Base-by-base conservation (phyloP, 148 eudicot species). In the Pouteria glomerata region DNA sequence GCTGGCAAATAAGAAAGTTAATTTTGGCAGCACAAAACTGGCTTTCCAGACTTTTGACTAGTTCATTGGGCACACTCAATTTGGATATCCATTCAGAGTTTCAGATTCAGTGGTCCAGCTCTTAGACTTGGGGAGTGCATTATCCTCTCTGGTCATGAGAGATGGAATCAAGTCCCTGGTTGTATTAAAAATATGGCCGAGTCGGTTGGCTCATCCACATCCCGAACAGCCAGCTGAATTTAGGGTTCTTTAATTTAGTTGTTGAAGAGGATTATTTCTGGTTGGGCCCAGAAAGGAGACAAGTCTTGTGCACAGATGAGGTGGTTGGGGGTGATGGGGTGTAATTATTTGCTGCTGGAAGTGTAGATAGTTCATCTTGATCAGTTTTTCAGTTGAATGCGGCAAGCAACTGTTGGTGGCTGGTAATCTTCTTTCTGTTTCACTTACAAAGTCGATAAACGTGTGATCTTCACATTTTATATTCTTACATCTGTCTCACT, bases 281-380 rank as follows among this genome's bases (percentile, higher is more conserved):
- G n/a, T 51, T 61, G 48, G 76, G 62, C 76, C 79, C 78, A 24
- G 59, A 50, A 34, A 63, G 52, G 59, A 26, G 29, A 23, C 27
- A 6, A 12, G 55, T 27, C 53, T 19, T 41, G 33, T 19, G 35
- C 45, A 50, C 33, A 3, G 27, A 15, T 14, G 19, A 55, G 52
- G 55, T 34, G 42, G 6, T 44, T 29, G 26, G 31, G 69, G 26
- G 21, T 44, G 31, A 15, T 41, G 33, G 15, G n/a, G n/a, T n/a
- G n/a, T n/a, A n/a, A n/a, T 10, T 15, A 16, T 21, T 24, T 15
- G 44, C 44, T 24, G 27, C 51, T 1, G n/a, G n/a, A 53, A 44
- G 53, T 65, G n/a, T 27, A 3, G 53, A 45, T 41, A 1, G 42
- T 44, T 41, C 68, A 3, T 26, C n/a, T 24, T 41, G 24, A 31